Evolutionary conservation across 495 filamentous ascomycete genomes (phyloP), one percentile per base, ranked within the genome.

Genomic region (Lentithecium fluviatile): DNA sequence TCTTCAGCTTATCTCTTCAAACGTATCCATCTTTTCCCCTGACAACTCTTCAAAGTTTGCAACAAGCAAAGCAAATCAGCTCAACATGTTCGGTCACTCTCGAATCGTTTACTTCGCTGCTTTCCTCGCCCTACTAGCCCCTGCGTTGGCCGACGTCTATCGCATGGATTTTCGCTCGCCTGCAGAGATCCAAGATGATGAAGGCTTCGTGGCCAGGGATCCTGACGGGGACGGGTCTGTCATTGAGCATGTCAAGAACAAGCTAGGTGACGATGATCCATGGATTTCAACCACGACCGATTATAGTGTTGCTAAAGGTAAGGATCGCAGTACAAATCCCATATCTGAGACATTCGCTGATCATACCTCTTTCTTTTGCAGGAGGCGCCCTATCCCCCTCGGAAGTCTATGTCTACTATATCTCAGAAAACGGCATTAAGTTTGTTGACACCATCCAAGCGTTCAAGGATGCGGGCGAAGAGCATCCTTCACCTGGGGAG

Each of bases 21-120:
- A 48, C 45, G 45, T 48, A 24, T 48, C 45, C 20, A 48, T 48
- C 45, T 48, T 48, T 48, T 19, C 45, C 45, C 45, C 45, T 48
- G 45, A 48, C 45, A 48, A 48, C 45, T 48, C 45, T 48, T 48
- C 45, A 48, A 48, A 48, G 45, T 48, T 48, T 48, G 21, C n/a
- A 48, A 48, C 45, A 48, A 48, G 45, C 45, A 48, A 48, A 48
- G 45, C 45, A 48, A 48, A 48, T 48, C 20, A 48, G 45, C 45
- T 48, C 45, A 48, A 48, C 45, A 48, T 48, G 45, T 48, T 48
- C 45, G 20, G 45, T 48, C 45, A 48, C 45, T 48, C 45, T 48
- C 15, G 25, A 48, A 48, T 48, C 45, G 45, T 48, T 48, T 24
- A 48, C 45, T 48, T 48, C 45, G 45, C 45, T 48, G 45, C 45